These are phyloP conservation scores for Kluyveromyces dobzhanskii DNA, from an alignment of 805 yeast genomes.

Conservation along the genomic window DNA sequence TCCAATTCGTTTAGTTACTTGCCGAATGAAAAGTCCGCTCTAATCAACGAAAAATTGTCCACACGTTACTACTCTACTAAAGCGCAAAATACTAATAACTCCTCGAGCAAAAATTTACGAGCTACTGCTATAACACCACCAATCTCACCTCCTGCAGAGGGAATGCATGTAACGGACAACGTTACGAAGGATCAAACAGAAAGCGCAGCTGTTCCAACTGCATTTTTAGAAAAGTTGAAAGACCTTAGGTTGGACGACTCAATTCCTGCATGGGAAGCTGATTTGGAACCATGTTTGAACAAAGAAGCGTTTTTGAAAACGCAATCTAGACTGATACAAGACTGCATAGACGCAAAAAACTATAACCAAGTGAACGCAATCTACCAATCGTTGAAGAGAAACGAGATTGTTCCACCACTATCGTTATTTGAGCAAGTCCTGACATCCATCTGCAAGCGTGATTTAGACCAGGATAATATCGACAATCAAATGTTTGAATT, in stretches of 20 bases:
- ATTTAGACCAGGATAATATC: conserved; percentile 41
- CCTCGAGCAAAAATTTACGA: background rate
- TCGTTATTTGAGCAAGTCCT: conserved; percentile 47
- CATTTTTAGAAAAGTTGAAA: conserved; percentile 1
- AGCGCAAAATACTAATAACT: background rate
- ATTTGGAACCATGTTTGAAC: conserved; percentile 24
- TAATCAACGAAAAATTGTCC: conserved; percentile 14
- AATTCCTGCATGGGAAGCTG: conserved; percentile 25
- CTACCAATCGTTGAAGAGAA: conserved; percentile 35
- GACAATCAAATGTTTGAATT: conserved; percentile 56
- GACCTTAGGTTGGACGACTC: conserved; percentile 6
- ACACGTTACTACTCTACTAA: conserved; percentile 15
- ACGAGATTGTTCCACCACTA: conserved; percentile 40
- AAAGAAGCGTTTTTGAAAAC: conserved; percentile 25
- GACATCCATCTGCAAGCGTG: conserved; percentile 43
- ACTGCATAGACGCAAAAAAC: conserved; percentile 21
- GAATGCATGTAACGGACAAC: background rate
- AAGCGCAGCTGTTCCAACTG: background rate
- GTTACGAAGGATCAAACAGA: background rate
- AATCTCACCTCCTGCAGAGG: background rate
- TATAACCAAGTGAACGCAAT: conserved; percentile 31
- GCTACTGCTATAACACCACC: background rate
- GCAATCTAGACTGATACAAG: conserved; percentile 26
- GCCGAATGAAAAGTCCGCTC: conserved; percentile 8
- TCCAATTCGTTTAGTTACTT: background rate